Base-by-base conservation (phyloP, 1,139 yeast species). In the Sugiyamaella pinicola region DNA sequence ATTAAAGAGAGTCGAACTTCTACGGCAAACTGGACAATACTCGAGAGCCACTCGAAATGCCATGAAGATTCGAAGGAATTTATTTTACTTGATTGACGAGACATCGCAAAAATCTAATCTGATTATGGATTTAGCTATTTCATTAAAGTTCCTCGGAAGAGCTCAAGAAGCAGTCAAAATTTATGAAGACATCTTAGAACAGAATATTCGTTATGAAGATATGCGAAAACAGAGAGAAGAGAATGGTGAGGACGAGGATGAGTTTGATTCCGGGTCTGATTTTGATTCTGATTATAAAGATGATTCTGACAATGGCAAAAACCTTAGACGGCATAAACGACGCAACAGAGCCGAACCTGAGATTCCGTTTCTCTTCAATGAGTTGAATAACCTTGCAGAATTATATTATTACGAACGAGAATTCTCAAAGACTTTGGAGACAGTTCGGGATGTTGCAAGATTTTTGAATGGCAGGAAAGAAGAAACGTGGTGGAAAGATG, bases 401-500 rank as follows among this genome's bases (percentile, higher is more conserved):
- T 72, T 93, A 33, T 87, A 86, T 64, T 77, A 84, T 33, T 82
- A 83, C 52, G 85, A 84, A 56, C 80, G 80, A 42, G 82, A 84
- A 8, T 87, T 84, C 78, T 63, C 69, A 5, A 74, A 80, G 13
- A 95, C 93, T 1, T 77, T 90, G 18, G 78, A 77, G 52, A 76
- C 82, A 0, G 78, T 89, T 45, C 86, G 87, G 62, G 73, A 79
- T 33, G 86, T 88, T 10, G 80, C 96, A 0, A 75, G 99, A 54
- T 90, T 96, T 95, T 79, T 91, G 15, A 90, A 87, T 59, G 77
- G 76, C 9, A 78, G 99, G 60, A 80, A 74, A 29, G 74, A 73
- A 21, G 96, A 93, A 68, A 74, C 75, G 0, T 89, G 85, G 76
- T 93, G 99, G 99, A 89, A 87, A 60, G 90, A 85, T 29, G 70